Evolutionary conservation across 163 green algal genomes (phyloP), one percentile per base, ranked within the genome.

Genomic region (Scenedesmus sp.): DNA sequence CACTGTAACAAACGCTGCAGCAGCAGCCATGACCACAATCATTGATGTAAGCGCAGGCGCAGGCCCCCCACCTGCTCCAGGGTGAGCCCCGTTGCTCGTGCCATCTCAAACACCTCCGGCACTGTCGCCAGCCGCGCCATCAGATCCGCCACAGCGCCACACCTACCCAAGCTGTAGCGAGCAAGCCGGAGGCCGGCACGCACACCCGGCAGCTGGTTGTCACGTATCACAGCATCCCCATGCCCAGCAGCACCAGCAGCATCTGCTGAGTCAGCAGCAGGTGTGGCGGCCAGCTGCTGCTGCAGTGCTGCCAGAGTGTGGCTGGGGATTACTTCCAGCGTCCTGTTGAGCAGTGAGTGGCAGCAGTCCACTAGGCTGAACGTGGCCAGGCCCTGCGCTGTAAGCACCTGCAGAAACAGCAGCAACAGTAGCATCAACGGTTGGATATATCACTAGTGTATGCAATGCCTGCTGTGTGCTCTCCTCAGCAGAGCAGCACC

Each of bases 331-430:
- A 97, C 94, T 94, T 99, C 97, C 66, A 98, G 83, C 13, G 94
- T 96, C 18, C 91, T 59, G 16, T 92, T 90, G 74, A 99, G 94
- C 81, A 99, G 94, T 0, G 86, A 94, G 87, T 97, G 95, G 7
- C 84, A 86, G 93, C 96, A 98, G 93, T 99, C 97, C 12, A 94
- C 94, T 76, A 98, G 94, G 16, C 92, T 97, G 93, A 99, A 99
- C 83, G 95, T 97, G 59, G 95, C 94, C 67, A 99, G 93, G 26
- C 91, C 96, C 84, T 97, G 94, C 0, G 73, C 66, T 1, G 96
- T 96, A 59, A 99, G 93, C 56, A 97, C 93, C 91, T 95, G 73
- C 16, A 76, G 60, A 70, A 86, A 23, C 77, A 85, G 77, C 77
- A 77, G 83, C 56, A 77, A 57, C 20, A 74, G 83, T 15, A 67